phyloP scores from a whole-genome alignment of 2,329 filamentous ascomycete species.

The Trichophaea hybrida region DNA sequence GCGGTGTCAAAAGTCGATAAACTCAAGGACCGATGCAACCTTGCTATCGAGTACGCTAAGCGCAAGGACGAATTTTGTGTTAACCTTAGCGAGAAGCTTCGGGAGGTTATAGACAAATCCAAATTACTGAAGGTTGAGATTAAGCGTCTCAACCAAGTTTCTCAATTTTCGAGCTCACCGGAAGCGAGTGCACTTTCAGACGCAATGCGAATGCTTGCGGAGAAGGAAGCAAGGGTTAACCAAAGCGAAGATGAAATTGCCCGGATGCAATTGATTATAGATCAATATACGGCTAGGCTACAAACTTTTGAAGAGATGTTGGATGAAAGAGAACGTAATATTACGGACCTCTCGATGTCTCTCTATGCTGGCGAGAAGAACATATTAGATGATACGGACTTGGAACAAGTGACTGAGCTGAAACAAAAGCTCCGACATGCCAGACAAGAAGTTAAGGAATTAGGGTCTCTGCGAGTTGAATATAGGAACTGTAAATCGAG shows the following conservation, averaged over 20 bases:
- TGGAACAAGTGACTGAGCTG: constrained; percentile 18
- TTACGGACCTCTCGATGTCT: constrained; percentile 23
- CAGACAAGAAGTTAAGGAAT: constrained; percentile 19
- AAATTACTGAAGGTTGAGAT: constrained; percentile 17
- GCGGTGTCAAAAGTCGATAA: constrained; percentile 25
- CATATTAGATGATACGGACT: constrained; percentile 9
- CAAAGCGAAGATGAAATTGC: constrained; percentile 10
- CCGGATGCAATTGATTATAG: constrained; percentile 15
- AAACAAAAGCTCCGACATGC: constrained; percentile 18
- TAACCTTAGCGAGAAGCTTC: constrained; percentile 22
- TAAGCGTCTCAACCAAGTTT: constrained; percentile 14
- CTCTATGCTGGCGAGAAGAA: constrained; percentile 13
- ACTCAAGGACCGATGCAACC: constrained; percentile 23
- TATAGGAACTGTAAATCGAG: constrained; percentile 13
- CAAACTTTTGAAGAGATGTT: constrained; percentile 20
- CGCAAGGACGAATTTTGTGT: constrained; percentile 26
- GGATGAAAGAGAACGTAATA: constrained; percentile 19
- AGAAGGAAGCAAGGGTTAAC: constrained; percentile 12
- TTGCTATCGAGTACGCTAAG: constrained; percentile 26
- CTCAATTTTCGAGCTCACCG: constrained; percentile 2
- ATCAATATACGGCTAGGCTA: constrained; percentile 14
- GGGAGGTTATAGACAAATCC: constrained; percentile 24
- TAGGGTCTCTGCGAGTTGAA: constrained; percentile 15
- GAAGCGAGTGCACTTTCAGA: constrained; percentile 12
- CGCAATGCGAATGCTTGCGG: constrained; percentile 12